Evolutionary conservation across 140 eudicot species (phyloP), one percentile per base, ranked within the genome.

Genomic region (Ambrosia hybrid): DNA sequence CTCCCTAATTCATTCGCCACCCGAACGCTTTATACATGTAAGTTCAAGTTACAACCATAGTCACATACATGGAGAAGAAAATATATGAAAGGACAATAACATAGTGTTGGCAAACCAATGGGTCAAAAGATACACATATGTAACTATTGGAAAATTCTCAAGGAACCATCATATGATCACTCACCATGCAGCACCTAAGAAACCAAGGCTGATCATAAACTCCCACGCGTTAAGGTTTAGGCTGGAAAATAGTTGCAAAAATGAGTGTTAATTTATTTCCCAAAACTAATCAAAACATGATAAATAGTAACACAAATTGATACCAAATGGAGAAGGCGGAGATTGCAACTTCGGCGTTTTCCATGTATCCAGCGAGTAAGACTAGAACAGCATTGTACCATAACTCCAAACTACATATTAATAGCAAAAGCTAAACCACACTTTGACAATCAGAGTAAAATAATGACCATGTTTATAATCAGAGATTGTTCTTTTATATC

Each of bases 301-400:
- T 4, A 52, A 39, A 39, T 39, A 21, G 0, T 12, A 77, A 21
- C 55, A 52, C 57, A 5, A 2, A 11, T 71, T 15, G 51, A 60
- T 78, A 88, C 96, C 97, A 86, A 53, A 91, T 88, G 57, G 97
- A 86, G 82, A 91, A 91, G 67, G 97, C 91, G 16, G 96, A 86
- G 61, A 88, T 88, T 3, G 85, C 84, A 57, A 86, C 85, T 79
- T 85, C 83, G 1, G 97, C 93, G 52, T 91, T 67, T 63, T 49
- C 64, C 89, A 83, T 81, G 70, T 88, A 88, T 62, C 96, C 96
- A 2, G 96, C 96, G 36, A 91, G 76, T 61, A 91, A 74, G 15
- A 88, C 93, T 10, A 91, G 87, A 66, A 91, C 64, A 38, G 96
- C 89, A 70, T 83, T 57, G 83, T 91, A 88, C 97, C 96, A 88